Percentiles rank a stretch among this genome's conserved stretches.
Evolutionary conservation across 2,329 filamentous ascomycete genomes (phyloP).

Genomic region (Calonectria pteridis): DNA sequence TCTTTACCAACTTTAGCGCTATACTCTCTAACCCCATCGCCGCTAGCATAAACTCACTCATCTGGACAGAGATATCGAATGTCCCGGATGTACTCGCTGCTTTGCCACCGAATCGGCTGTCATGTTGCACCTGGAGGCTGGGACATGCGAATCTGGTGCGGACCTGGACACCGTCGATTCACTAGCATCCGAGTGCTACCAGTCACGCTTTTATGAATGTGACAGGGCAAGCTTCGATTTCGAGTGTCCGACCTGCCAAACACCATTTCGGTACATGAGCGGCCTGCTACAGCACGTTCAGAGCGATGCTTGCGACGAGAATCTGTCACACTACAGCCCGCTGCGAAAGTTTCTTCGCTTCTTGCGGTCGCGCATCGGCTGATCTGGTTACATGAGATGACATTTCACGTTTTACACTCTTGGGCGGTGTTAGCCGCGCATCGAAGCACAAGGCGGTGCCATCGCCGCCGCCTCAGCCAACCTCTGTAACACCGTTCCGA

Average conservation of each 20-base stretch:
- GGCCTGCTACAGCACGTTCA: slow-evolving; percentile 36
- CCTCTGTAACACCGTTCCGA: too few species aligned
- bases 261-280: slow-evolving; percentile 27
- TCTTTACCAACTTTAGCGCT: too few species aligned
- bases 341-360: background rate
- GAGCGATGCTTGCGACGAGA: slow-evolving; percentile 32
- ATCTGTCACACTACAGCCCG: background rate
- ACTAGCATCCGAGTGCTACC: slow-evolving; percentile 17
- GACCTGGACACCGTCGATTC: background rate
- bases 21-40: background rate
- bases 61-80: slow-evolving; percentile 21
- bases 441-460: too few species aligned
- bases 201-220: slow-evolving; percentile 34
- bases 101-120: slow-evolving; percentile 39
- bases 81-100: slow-evolving; percentile 30
- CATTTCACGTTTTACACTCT: too few species aligned
- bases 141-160: slow-evolving; percentile 30
- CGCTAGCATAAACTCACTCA: slow-evolving; percentile 38
- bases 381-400: background rate
- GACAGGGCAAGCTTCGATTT: slow-evolving; percentile 19
- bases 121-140: slow-evolving; percentile 43
- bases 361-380: background rate
- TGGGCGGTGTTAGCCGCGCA: too few species aligned
- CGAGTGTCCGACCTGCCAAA: slow-evolving; percentile 33
- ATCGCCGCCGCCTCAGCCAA: too few species aligned